Evolutionary conservation across 108 stramenopile species (phyloP).

Genomic region (Chaetoceros tenuissimus): DNA sequence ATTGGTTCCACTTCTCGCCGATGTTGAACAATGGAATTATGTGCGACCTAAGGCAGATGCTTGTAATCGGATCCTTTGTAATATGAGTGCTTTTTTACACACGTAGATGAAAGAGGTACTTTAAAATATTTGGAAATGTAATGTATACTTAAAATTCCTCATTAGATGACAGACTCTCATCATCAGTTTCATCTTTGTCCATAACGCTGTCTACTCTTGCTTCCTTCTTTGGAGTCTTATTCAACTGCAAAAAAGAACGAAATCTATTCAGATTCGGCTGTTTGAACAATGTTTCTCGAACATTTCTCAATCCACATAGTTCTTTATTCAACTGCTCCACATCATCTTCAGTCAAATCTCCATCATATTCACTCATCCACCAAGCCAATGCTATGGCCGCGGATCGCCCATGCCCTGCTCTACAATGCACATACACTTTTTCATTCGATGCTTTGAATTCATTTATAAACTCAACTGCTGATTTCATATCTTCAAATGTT

Average conservation of each 20-base stretch:
- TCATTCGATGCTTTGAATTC: constrained; percentile 22
- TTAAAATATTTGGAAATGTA: too few species aligned
- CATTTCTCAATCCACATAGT: constrained; percentile 54
- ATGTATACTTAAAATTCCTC: too few species aligned
- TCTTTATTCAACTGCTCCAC: constrained; percentile 50
- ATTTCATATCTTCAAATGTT: constrained; percentile 53
- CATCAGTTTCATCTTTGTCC: too few species aligned
- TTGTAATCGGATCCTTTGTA: too few species aligned
- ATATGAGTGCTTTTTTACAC: too few species aligned
- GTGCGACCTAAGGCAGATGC: too few species aligned
- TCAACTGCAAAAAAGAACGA: constrained; percentile 23
- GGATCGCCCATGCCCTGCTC: constrained; percentile 77
- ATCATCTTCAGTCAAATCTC: constrained; percentile 36
- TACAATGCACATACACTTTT: constrained; percentile 77
- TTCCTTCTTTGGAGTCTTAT: background rate
- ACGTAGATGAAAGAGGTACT: too few species aligned
- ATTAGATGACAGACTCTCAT: too few species aligned
- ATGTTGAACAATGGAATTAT: too few species aligned
- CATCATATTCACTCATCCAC: constrained; percentile 37
- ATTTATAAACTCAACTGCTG: constrained; percentile 60
- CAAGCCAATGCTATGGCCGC: constrained; percentile 79
- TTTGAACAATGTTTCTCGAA: constrained; percentile 57
- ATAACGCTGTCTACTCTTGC: too few species aligned
- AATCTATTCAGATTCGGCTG: constrained; percentile 59
- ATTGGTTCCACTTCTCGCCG: too few species aligned